These are phyloP conservation scores for Phytophthora pistaciae DNA, from an alignment of 352 stramenopile genomes.

Conservation along the genomic window DNA sequence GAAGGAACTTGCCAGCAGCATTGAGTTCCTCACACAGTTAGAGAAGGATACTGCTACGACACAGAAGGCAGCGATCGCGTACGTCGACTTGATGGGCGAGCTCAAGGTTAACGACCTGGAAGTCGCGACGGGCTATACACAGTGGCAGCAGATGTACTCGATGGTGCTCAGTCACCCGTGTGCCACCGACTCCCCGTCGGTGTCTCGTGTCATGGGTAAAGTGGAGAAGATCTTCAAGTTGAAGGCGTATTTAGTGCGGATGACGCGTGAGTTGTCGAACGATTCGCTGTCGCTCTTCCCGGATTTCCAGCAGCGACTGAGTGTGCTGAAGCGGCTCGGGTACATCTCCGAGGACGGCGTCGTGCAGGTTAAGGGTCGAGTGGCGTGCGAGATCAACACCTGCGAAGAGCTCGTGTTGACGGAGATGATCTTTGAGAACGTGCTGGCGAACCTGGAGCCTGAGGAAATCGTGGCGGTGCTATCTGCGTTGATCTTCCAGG, in stretches of 20 bases:
- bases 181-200: constrained; percentile 38
- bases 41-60: constrained; percentile 67
- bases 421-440: constrained; percentile 99
- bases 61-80: constrained; percentile 54
- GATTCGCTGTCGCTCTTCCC: constrained; percentile 96
- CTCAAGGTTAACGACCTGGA: constrained; percentile 87
- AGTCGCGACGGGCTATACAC: constrained; percentile 67
- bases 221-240: constrained; percentile 84
- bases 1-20: constrained; percentile 75
- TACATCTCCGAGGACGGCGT: constrained; percentile 93
- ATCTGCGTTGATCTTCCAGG: constrained; percentile 97
- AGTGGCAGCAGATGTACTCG: constrained; percentile 69
- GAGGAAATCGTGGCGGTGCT: constrained; percentile 97
- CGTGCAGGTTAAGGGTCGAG: constrained; percentile 96
- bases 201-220: constrained; percentile 67
- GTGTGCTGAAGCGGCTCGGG: constrained; percentile 93
- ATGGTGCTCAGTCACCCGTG: constrained; percentile 64
- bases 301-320: constrained; percentile 96
- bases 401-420: constrained; percentile 98
- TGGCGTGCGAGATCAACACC: constrained; percentile 99
- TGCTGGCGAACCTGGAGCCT: constrained; percentile 96
- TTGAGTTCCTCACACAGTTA: constrained; percentile 81
- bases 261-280: constrained; percentile 80
- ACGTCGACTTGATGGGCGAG: constrained; percentile 77
- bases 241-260: constrained; percentile 64